Evolutionary conservation across 208 protist species (phyloP), one percentile per base, ranked within the genome.

Genomic region (Porcisia hertigi): DNA sequence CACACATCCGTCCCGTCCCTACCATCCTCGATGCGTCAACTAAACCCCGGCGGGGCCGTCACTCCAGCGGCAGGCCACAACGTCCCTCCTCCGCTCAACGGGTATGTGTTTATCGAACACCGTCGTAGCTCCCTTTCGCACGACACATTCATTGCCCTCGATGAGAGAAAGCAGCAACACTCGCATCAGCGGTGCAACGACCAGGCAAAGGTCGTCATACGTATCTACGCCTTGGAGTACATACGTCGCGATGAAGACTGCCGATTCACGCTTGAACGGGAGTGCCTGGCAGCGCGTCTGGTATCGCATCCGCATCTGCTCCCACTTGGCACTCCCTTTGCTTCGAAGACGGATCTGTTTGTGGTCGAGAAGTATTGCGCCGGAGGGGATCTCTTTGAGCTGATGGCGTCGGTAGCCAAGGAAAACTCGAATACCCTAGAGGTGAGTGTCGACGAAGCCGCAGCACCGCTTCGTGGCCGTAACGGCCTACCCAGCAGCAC

Each of bases 171-270:
- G 65, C 43, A 55, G 36, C 60, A 39, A 2, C 41, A 67, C 47
- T 36, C 63, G 41, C 34, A 53, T 16, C 14, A 64, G 36, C 53
- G 23, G n/a, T 43, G 60, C 16, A 14, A 14, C 73, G 73, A 39
- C 16, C 64, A 82, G 30, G 65, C 69, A 53, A 84, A 88, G 36
- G 83, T 90, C 18, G 77, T 90, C 20, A 82, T 94, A 25, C 87
- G 90, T 12, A 85, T 94, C 7, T 92, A 90, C 75, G 84, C 92
- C 16, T 67, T 94, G 3, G 90, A 87, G 47, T 85, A 83, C 43
- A 72, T 96, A 54, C 81, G 81, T 12, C 49, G 69, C 9, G 78
- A 92, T 57, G 80, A 88, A 34, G 71, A 81, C 54, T 74, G 84
- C 8, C 87, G 92, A 25, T 76, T 83, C 16, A 85, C 75, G 63